A percentile compares a stretch with the other conserved stretches of the same genome.
These are phyloP conservation scores for Erigeron canadensis DNA, from an alignment of 129 eudicot genomes.

Conservation along the genomic window DNA sequence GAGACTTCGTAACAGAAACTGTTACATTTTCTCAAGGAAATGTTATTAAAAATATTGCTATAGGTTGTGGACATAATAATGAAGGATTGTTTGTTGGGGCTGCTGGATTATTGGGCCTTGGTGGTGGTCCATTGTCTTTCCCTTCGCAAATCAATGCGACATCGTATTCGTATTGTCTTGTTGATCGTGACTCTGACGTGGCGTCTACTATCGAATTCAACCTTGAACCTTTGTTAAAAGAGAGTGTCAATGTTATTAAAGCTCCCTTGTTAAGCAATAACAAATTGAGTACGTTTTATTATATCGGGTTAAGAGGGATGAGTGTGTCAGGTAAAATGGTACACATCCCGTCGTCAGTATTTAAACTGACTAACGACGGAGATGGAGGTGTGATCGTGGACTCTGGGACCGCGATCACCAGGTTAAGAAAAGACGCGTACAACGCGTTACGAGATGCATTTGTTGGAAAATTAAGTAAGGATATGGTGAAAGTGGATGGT, in stretches of 20 bases:
- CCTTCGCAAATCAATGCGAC: conserved; percentile 80
- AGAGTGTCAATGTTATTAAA: conserved; percentile 40
- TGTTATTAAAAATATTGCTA: conserved; percentile 53
- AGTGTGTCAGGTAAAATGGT: conserved; percentile 63
- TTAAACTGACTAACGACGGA: conserved; percentile 46
- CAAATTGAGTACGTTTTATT: conserved; percentile 61
- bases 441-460: conserved; percentile 66
- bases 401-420: conserved; percentile 87
- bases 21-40: conserved; percentile 51
- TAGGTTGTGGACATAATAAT: conserved; percentile 90
- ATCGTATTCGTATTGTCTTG: conserved; percentile 76
- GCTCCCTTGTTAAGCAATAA: conserved; percentile 58
- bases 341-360: conserved; percentile 40
- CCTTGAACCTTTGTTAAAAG: conserved; percentile 35
- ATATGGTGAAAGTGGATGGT: conserved; percentile 47
- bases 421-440: conserved; percentile 62
- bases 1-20: conserved; percentile 78
- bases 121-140: conserved; percentile 78
- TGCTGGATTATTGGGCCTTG: conserved; percentile 89
- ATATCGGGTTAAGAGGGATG: conserved; percentile 61
- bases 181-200: conserved; percentile 77
- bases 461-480: conserved; percentile 35
- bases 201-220: conserved; percentile 73
- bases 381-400: conserved; percentile 81
- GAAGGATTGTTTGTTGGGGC: conserved; percentile 93